Conservation (phyloP, 139 green algal genomes). For the Closterium sp. region DNA sequence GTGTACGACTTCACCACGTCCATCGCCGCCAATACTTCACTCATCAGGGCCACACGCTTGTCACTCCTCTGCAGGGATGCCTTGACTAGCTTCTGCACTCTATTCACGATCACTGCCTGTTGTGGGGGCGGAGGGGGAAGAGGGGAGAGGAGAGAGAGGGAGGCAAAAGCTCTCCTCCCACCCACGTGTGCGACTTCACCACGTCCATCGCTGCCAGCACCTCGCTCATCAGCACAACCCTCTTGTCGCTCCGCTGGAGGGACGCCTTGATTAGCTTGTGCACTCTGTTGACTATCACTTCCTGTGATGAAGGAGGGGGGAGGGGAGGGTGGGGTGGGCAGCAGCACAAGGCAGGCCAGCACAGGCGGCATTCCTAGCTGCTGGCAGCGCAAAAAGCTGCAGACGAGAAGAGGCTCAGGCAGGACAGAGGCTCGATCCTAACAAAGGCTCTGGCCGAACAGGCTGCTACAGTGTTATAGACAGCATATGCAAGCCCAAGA, state of each 20-base stretch:
- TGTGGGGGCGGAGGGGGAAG: background rate
- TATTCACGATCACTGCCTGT: slow-evolving; percentile 42
- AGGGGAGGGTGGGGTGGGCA: background rate
- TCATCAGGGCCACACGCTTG: slow-evolving; percentile 46
- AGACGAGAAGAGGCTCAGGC: too few species aligned
- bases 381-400: too few species aligned
- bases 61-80: slow-evolving; percentile 22
- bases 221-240: slow-evolving; percentile 46
- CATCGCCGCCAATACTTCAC: slow-evolving; percentile 46
- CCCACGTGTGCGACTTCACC: slow-evolving; percentile 38
- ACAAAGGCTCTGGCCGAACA: too few species aligned
- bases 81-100: slow-evolving; percentile 23
- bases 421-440: too few species aligned
- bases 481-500: too few species aligned
- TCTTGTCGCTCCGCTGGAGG: slow-evolving; percentile 38
- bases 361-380: too few species aligned
- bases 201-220: slow-evolving; percentile 49
- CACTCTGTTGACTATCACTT: slow-evolving; percentile 21
- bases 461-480: too few species aligned
- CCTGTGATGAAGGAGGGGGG: slow-evolving; percentile 7
- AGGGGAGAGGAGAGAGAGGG: background rate
- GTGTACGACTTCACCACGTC: slow-evolving; percentile 52
- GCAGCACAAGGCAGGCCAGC: background rate
- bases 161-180: too few species aligned
- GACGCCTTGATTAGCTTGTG: slow-evolving; percentile 20